Conservation (phyloP, 2,329 filamentous ascomycete genomes). For the Acrodontium crateriforme region DNA sequence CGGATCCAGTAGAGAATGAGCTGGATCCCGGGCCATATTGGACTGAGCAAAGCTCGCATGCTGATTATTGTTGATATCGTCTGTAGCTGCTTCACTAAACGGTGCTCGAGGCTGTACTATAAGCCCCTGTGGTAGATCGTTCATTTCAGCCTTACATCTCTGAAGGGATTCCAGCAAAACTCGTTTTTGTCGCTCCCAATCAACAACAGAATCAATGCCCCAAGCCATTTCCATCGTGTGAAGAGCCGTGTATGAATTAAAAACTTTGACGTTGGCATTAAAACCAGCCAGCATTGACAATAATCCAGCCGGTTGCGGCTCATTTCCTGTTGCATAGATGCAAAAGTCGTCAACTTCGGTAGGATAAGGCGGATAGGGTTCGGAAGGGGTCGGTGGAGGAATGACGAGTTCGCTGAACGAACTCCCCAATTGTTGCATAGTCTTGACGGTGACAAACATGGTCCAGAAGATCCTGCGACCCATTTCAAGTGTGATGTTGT, state of each 20-base stretch:
- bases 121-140: constrained; percentile 55
- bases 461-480: constrained; percentile 64
- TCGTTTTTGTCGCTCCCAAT: constrained; percentile 63
- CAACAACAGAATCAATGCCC: constrained; percentile 60
- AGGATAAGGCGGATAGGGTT: constrained; percentile 67
- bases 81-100: constrained; percentile 27
- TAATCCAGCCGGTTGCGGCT: constrained; percentile 52
- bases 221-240: constrained; percentile 72
- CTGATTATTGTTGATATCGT: constrained; percentile 10
- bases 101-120: no score
- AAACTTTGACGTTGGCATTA: constrained; percentile 65
- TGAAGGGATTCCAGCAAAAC: constrained; percentile 58
- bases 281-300: constrained; percentile 66
- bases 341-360: constrained; percentile 74
- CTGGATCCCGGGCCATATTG: constrained; percentile 12
- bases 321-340: constrained; percentile 57
- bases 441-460: constrained; percentile 56
- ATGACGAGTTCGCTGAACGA: constrained; percentile 60
- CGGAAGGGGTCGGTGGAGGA: constrained; percentile 58
- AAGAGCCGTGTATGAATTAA: constrained; percentile 64
- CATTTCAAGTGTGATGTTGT: constrained; percentile 39
- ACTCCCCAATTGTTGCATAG: constrained; percentile 63
- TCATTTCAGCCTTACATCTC: constrained; percentile 54
- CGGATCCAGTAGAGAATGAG: constrained; percentile 20
- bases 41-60: constrained; percentile 14